phyloP scores from a whole-genome alignment of 768 basidiomycete genomes.

The Phaffia tasmanica region DNA sequence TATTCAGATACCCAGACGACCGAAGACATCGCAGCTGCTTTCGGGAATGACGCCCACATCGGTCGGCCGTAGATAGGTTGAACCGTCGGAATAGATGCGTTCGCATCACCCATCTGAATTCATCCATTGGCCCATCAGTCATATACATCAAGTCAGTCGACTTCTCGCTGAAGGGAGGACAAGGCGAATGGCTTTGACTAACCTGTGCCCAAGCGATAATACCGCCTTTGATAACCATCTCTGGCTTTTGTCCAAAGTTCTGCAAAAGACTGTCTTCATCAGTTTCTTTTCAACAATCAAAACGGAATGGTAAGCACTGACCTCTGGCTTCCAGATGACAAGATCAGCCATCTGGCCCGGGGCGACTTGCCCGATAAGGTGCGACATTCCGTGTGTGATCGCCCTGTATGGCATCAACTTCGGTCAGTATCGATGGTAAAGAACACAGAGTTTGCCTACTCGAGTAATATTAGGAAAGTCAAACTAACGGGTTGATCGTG shows the following conservation, averaged over 20 bases:
- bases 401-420: slow-evolving; percentile 47
- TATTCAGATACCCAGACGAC: slow-evolving; percentile 71
- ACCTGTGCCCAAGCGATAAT: slow-evolving; percentile 86
- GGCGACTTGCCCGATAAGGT: slow-evolving; percentile 71
- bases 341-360: slow-evolving; percentile 80
- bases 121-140: neutral
- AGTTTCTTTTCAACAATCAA: too few species aligned
- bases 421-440: neutral
- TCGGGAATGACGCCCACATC: slow-evolving; percentile 82
- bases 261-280: too few species aligned
- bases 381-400: slow-evolving; percentile 82
- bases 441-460: neutral
- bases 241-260: slow-evolving; percentile 82
- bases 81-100: slow-evolving; percentile 89
- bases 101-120: slow-evolving; percentile 84
- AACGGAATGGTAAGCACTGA: too few species aligned
- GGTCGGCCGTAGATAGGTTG: slow-evolving; percentile 76
- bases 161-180: neutral
- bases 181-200: slow-evolving; percentile 27
- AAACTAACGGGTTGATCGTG: slow-evolving; percentile 85
- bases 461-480: neutral
- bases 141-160: neutral
- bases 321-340: slow-evolving; percentile 84
- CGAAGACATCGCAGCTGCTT: slow-evolving; percentile 72
- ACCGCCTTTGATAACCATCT: slow-evolving; percentile 90